Evolutionary conservation across 768 basidiomycete species (phyloP).

Genomic region (Macrolepiota fuliginosa): DNA sequence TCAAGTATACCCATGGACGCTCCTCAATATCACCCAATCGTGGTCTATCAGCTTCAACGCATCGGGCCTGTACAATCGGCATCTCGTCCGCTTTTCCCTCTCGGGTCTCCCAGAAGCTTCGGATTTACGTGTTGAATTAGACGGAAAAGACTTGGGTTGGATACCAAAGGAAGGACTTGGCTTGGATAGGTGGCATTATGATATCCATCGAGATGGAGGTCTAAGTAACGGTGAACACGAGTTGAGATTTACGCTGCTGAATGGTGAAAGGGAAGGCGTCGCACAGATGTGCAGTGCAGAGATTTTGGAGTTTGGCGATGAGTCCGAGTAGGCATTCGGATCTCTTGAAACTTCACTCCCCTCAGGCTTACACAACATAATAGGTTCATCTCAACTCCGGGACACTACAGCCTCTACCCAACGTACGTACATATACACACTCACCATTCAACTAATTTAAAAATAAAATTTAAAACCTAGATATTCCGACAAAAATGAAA

Average conservation of each 20-base stretch:
- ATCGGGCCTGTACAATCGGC: slow-evolving; percentile 58
- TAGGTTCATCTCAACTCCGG: slow-evolving; percentile 60
- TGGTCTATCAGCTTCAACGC: slow-evolving; percentile 64
- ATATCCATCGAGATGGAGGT: slow-evolving; percentile 40
- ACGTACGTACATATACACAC: slow-evolving; percentile 48
- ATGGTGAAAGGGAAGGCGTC: slow-evolving; percentile 41
- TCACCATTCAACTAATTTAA: not conserved
- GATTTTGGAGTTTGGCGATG: slow-evolving; percentile 67
- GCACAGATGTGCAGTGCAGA: slow-evolving; percentile 81
- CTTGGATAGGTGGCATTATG: slow-evolving; percentile 76
- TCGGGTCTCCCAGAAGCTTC: slow-evolving; percentile 58
- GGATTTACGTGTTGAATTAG: slow-evolving; percentile 58
- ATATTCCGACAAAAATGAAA: slow-evolving; percentile 61
- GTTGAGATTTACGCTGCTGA: slow-evolving; percentile 54
- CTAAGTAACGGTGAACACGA: slow-evolving; percentile 54
- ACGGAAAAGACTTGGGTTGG: slow-evolving; percentile 63
- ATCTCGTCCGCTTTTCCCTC: slow-evolving; percentile 68
- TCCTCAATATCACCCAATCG: slow-evolving; percentile 57
- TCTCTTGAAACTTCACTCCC: not conserved
- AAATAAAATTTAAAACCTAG: slow-evolving; percentile 34
- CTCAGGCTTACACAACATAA: not conserved
- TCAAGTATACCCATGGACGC: slow-evolving; percentile 74
- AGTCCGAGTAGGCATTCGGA: slow-evolving; percentile 43
- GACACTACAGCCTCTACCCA: slow-evolving; percentile 67
- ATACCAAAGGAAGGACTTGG: slow-evolving; percentile 52